Base-by-base conservation (phyloP, 345 rosid species). In the Acer campestre region DNA sequence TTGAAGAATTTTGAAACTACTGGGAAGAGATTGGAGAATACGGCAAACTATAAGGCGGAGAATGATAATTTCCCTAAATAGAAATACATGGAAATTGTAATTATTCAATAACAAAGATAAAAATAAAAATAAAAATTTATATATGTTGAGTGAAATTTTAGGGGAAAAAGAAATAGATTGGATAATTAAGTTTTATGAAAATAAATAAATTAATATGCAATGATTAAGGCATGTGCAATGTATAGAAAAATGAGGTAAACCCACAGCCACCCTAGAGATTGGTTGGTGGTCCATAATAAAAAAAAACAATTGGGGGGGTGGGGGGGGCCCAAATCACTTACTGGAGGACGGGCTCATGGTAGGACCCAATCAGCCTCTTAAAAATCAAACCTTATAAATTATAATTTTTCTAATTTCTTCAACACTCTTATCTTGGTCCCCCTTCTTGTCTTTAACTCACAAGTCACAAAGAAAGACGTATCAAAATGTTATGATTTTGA, bases 191-290 rank as follows among this genome's bases (percentile, higher is more conserved):
- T 35, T 51, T 70, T 51, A 9, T 66, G 9, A 3, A 35, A 20
- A 18, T n/a, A 20, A 3, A 35, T 11, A 10, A 22, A 20, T n/a
- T n/a, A n/a, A n/a, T n/a, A 23, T 16, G 61, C 59, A 59, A 68
- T 77, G 74, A 68, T 68, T 61, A 46, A 69, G 35, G 62, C 75
- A 61, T 69, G 80, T 69, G 75, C 68, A 31, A 18, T 7, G 16
- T 2, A 53, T 18, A 3, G 17, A 31, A 18, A 71, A 55, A 71
- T 22, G 6, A 17, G 17, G 38, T 10, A 70, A n/a, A n/a, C n/a
- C 16, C 12, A 6, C 5, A 14, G 13, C 14, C 46, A 42, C 46
- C 31, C 16, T 17, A 14, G 4, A 2, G 16, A 2, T 7, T 5
- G 23, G 38, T 51, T 53, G 53, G 59, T 23, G 59, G 59, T 71